Conservation (phyloP, 2,329 filamentous ascomycete genomes). For the Sarocladiaceae sp. region DNA sequence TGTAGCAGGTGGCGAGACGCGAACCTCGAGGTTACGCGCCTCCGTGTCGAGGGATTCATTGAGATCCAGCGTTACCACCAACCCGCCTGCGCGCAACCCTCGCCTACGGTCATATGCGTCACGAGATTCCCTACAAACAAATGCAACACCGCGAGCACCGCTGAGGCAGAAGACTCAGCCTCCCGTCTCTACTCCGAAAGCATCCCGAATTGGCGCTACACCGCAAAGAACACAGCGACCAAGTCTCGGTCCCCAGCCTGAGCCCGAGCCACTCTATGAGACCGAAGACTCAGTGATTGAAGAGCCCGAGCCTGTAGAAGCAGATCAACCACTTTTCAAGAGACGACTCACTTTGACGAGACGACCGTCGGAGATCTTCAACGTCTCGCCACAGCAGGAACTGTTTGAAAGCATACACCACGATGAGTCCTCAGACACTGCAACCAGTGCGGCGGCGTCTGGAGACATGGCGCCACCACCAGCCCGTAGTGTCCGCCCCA, state of each 20-base stretch:
- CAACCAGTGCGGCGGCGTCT: constrained; percentile 12
- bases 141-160: constrained; percentile 11
- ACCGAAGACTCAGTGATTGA: constrained; percentile 18
- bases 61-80: constrained; percentile 19
- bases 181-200: constrained; percentile 14
- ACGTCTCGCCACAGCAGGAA: constrained; percentile 18
- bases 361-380: constrained; percentile 22
- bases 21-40: constrained; percentile 33
- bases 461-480: constrained; percentile 14
- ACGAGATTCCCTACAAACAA: constrained; percentile 16
- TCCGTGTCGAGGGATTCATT: constrained; percentile 35
- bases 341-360: constrained; percentile 24
- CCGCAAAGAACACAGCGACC: constrained; percentile 7
- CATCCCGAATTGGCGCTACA: constrained; percentile 11
- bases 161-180: constrained; percentile 12
- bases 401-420: constrained; percentile 11
- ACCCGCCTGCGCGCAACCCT: constrained; percentile 13
- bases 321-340: constrained; percentile 18
- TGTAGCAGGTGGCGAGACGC: constrained; percentile 22
- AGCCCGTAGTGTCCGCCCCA: constrained; percentile 20
- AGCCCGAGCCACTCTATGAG: constrained; percentile 18
- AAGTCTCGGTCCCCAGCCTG: constrained; percentile 17
- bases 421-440: constrained; percentile 17
- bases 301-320: constrained; percentile 15
- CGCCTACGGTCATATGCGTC: constrained; percentile 14